Conservation (phyloP, 257 asterid species). For the Gentiana dahurica region DNA sequence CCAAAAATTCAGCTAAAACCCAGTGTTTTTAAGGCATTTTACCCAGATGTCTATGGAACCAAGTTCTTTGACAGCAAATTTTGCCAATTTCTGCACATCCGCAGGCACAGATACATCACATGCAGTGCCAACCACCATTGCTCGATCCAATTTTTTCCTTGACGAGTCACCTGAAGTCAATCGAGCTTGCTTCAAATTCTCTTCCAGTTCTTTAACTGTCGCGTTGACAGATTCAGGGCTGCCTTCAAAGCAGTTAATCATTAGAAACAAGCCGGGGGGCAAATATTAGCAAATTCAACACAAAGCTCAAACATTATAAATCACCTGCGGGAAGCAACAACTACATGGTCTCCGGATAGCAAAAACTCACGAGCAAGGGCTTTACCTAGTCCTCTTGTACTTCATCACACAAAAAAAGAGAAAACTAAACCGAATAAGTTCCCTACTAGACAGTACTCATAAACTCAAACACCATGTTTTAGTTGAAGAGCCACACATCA, state of each 20-base stretch:
- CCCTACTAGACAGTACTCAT: not conserved
- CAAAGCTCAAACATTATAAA: constrained; percentile 11
- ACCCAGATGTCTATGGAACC: constrained; percentile 90
- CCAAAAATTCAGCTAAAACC: not conserved
- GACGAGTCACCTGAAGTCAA: constrained; percentile 36
- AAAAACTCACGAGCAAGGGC: constrained; percentile 95
- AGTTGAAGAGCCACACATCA: not conserved
- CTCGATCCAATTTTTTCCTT: constrained; percentile 36
- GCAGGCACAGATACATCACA: constrained; percentile 92
- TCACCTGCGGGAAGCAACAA: constrained; percentile 88
- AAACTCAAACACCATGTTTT: not conserved
- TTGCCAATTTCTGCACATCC: constrained; percentile 63
- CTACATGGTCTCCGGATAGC: constrained; percentile 91
- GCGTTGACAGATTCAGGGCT: constrained; percentile 70
- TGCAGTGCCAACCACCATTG: constrained; percentile 72
- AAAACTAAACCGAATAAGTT: constrained; percentile 5
- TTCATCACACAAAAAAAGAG: constrained; percentile 27
- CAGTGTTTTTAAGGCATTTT: not conserved
- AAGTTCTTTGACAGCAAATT: constrained; percentile 57
- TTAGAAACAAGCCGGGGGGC: constrained; percentile 10
- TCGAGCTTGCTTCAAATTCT: constrained; percentile 52
- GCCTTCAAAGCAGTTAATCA: constrained; percentile 27
- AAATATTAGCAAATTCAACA: not conserved
- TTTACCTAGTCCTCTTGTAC: constrained; percentile 95
- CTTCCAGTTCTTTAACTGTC: constrained; percentile 69